Percentiles rank a stretch among this genome's conserved stretches.
Evolutionary conservation across 1,139 yeast species (phyloP).

Genomic region (Nadsonia commutata): DNA sequence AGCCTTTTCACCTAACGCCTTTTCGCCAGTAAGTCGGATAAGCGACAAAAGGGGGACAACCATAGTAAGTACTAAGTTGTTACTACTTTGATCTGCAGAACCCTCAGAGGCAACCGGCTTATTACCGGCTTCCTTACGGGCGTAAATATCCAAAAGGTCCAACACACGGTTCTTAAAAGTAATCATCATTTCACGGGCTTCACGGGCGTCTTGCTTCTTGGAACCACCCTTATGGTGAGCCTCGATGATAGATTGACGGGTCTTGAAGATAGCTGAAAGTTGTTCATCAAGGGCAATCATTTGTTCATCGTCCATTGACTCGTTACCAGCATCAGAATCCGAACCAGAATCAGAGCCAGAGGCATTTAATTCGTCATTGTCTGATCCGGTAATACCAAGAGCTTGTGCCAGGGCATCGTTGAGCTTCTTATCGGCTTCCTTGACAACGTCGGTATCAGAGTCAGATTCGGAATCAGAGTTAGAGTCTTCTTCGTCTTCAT

Average conservation of each 20-base stretch:
- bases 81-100: slow-evolving; percentile 8
- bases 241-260: slow-evolving; percentile 23
- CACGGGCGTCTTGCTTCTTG: slow-evolving; percentile 45
- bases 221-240: slow-evolving; percentile 7
- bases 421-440: slow-evolving; percentile 53
- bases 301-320: slow-evolving; percentile 89
- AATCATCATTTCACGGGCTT: slow-evolving; percentile 67
- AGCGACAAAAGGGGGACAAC: slow-evolving; percentile 48
- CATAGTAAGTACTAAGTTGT: slow-evolving; percentile 29
- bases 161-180: slow-evolving; percentile 66
- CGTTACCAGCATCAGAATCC: slow-evolving; percentile 40
- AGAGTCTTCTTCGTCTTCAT: slow-evolving; percentile 11
- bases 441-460: slow-evolving; percentile 23
- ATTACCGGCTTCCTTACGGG: background rate
- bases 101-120: background rate
- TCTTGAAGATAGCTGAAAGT: slow-evolving; percentile 68
- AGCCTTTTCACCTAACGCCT: slow-evolving; percentile 56
- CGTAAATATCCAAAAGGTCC: slow-evolving; percentile 48
- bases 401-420: slow-evolving; percentile 66
- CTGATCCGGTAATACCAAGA: slow-evolving; percentile 33
- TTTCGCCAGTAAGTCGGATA: slow-evolving; percentile 54
- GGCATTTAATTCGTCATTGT: slow-evolving; percentile 19
- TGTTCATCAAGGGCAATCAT: slow-evolving; percentile 93
- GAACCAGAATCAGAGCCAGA: slow-evolving; percentile 26
- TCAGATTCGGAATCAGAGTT: slow-evolving; percentile 16